phyloP scores from a whole-genome alignment of 2,329 filamentous ascomycete genomes.

The Colletotrichum incanum region DNA sequence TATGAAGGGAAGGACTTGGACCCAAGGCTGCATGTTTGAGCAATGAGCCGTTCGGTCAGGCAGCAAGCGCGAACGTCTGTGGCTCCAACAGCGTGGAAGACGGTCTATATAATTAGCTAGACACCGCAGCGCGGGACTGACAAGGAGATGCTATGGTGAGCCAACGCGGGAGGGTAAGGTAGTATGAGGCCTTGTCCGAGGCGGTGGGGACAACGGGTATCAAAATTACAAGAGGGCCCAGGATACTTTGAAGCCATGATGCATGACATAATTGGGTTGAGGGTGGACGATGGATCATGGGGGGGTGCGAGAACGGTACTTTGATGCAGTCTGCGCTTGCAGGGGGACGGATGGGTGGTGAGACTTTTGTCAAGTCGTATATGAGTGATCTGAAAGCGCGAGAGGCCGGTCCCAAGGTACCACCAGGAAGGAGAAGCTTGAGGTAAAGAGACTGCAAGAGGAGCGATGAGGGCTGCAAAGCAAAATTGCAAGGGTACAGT shows the following conservation, averaged over 20 bases:
- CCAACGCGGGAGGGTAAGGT: conserved; percentile 33
- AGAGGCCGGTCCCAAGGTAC: neutral
- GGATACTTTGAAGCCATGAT: conserved; percentile 55
- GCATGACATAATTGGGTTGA: conserved; percentile 63
- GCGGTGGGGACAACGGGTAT: conserved; percentile 46
- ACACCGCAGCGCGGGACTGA: conserved; percentile 30
- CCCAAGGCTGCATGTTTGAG: conserved; percentile 40
- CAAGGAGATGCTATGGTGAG: conserved; percentile 41
- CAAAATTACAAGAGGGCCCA: conserved; percentile 55
- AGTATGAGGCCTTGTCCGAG: conserved; percentile 37
- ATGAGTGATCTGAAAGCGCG: conserved; percentile 21
- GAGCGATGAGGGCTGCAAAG: conserved; percentile 19
- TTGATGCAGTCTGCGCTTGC: conserved; percentile 40
- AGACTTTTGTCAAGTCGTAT: conserved; percentile 43
- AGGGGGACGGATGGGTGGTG: conserved; percentile 43
- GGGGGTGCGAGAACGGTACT: conserved; percentile 33
- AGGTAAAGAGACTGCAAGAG: conserved; percentile 16
- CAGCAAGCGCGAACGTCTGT: conserved; percentile 43
- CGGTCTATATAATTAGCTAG: conserved; percentile 43
- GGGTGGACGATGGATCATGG: conserved; percentile 42
- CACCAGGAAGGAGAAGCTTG: conserved; percentile 11
- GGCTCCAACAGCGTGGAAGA: conserved; percentile 31
- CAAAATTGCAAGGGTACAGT: conserved; percentile 34
- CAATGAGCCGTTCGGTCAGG: conserved; percentile 40
- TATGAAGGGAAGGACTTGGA: conserved; percentile 38